phyloP scores from a whole-genome alignment of 1,284 basidiomycete species.

The Apiotrichum montevideense region DNA sequence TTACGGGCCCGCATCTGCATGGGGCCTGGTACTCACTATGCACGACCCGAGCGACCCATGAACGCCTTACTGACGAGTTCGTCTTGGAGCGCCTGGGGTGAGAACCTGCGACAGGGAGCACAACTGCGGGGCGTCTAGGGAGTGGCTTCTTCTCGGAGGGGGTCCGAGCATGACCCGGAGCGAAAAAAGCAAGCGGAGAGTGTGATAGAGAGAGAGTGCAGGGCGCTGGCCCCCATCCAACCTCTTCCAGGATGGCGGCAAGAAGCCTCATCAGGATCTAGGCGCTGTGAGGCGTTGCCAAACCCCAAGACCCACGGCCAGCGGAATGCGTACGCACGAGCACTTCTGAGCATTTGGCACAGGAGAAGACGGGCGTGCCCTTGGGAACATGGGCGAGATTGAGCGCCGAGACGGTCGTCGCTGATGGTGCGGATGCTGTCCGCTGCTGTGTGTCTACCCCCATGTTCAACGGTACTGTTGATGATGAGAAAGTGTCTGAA shows the following conservation, averaged over 20 bases:
- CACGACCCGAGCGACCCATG: slow-evolving; percentile 41
- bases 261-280: too few species aligned
- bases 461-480: too few species aligned
- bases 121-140: too few species aligned
- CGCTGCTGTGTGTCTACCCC: neutral
- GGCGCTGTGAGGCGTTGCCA: too few species aligned
- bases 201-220: too few species aligned
- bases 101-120: neutral
- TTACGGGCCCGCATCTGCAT: neutral
- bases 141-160: too few species aligned
- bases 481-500: too few species aligned
- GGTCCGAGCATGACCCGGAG: too few species aligned
- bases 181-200: too few species aligned
- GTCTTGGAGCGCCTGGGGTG: slow-evolving; percentile 41
- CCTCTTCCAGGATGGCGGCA: too few species aligned
- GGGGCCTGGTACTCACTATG: slow-evolving; percentile 33
- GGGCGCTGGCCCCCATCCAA: too few species aligned
- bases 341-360: slow-evolving; percentile 38
- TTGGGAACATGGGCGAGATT: slow-evolving; percentile 36
- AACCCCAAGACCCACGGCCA: too few species aligned
- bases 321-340: slow-evolving; percentile 20
- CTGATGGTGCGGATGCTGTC: neutral
- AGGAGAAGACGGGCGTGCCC: slow-evolving; percentile 36
- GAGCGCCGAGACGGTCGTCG: slow-evolving; percentile 13
- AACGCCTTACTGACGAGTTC: slow-evolving; percentile 46